phyloP scores from a whole-genome alignment of 148 eudicot species.

The Agrostemma githago region DNA sequence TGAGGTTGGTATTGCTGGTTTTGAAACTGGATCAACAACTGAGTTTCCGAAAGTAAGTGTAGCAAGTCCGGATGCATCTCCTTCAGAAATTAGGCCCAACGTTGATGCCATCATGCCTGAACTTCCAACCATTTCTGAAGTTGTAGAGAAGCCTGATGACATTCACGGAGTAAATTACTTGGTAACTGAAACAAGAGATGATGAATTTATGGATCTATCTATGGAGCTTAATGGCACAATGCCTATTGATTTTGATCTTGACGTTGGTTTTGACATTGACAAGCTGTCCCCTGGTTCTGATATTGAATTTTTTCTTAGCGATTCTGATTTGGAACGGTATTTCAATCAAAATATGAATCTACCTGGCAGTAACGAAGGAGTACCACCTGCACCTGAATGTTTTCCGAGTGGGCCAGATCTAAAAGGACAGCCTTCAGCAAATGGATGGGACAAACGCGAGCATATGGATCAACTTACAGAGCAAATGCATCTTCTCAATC shows the following conservation, averaged over 20 bases:
- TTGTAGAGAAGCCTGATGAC: slow-evolving; percentile 25
- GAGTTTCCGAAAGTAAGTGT: slow-evolving; percentile 26
- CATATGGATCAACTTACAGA: slow-evolving; percentile 63
- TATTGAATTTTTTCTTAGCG: slow-evolving; percentile 32
- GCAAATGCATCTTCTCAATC: slow-evolving; percentile 65
- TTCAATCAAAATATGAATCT: slow-evolving; percentile 31
- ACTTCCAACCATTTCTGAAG: slow-evolving; percentile 31
- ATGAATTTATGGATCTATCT: slow-evolving; percentile 36
- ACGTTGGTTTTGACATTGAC: slow-evolving; percentile 27
- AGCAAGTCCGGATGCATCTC: slow-evolving; percentile 5
- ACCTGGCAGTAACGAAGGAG: slow-evolving; percentile 35
- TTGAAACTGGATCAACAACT: slow-evolving; percentile 26
- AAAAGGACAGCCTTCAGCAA: slow-evolving; percentile 37
- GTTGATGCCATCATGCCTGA: slow-evolving; percentile 29
- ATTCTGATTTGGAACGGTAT: slow-evolving; percentile 40
- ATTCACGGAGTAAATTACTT: slow-evolving; percentile 25
- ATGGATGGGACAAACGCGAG: slow-evolving; percentile 50
- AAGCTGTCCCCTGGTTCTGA: slow-evolving; percentile 35
- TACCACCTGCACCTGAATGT: slow-evolving; percentile 36
- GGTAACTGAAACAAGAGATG: slow-evolving; percentile 24
- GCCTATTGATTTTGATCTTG: slow-evolving; percentile 24
- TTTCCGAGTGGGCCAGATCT: slow-evolving; percentile 28
- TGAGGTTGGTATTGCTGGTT: slow-evolving; percentile 21
- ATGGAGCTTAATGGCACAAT: slow-evolving; percentile 25
- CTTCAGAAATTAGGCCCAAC: slow-evolving; percentile 6